Evolutionary conservation across 129 eudicot genomes (phyloP).

Genomic region (Apium graveolens): DNA sequence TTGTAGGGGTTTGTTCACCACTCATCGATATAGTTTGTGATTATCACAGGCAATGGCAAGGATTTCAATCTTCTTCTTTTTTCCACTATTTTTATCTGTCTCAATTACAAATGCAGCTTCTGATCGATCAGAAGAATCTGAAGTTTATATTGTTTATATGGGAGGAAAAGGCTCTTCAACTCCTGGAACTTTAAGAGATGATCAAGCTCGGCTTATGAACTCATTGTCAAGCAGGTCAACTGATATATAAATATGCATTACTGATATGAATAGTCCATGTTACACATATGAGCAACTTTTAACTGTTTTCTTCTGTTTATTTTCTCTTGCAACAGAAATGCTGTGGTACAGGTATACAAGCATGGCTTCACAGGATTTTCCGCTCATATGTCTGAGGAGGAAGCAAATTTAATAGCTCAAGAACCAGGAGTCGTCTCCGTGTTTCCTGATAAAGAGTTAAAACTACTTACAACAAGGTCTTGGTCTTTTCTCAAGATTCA

Average conservation of each 20-base stretch:
- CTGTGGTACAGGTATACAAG: slow-evolving; percentile 54
- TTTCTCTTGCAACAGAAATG: slow-evolving; percentile 25
- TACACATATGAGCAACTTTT: not conserved
- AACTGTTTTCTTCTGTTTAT: not conserved
- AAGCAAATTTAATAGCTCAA: slow-evolving; percentile 36
- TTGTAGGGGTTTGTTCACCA: not conserved
- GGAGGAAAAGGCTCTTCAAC: not conserved
- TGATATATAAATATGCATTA: too few species aligned
- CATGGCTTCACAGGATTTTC: slow-evolving; percentile 82
- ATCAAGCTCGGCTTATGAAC: not conserved
- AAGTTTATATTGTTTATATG: too few species aligned
- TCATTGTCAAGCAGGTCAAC: not conserved
- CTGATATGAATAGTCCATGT: too few species aligned
- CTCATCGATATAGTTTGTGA: not conserved
- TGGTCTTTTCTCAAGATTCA: slow-evolving; percentile 76
- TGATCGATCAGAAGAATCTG: not conserved
- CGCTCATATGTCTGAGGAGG: too few species aligned
- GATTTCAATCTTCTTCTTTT: not conserved
- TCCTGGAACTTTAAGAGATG: not conserved
- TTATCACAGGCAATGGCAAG: not conserved
- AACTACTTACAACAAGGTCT: slow-evolving; percentile 85
- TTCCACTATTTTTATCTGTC: not conserved
- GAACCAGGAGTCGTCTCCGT: slow-evolving; percentile 78
- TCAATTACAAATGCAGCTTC: not conserved
- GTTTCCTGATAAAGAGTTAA: slow-evolving; percentile 71